Evolutionary conservation across 176 grass and related monocot species (phyloP).

Genomic region (Avena eriantha): DNA sequence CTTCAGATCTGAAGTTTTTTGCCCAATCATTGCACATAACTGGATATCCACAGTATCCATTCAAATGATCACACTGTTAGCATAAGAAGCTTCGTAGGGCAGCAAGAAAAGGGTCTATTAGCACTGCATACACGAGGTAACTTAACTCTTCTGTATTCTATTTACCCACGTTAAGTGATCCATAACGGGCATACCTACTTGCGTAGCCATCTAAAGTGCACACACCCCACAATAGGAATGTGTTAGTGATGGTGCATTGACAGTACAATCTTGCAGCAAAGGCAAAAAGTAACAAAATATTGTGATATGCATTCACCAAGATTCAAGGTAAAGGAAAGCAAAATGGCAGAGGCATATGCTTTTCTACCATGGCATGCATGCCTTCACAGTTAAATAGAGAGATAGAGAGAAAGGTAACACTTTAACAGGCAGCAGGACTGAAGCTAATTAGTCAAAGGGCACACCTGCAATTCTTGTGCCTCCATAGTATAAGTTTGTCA

Average conservation of each 20-base stretch:
- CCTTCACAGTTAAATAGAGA: not conserved
- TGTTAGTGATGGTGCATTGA: constrained; percentile 20
- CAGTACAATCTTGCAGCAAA: not conserved
- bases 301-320: constrained; percentile 15
- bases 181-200: constrained; percentile 9
- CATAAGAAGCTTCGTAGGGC: not conserved
- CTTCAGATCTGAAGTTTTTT: not conserved
- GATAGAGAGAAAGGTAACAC: not conserved
- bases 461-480: constrained; percentile 87
- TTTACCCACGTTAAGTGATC: not conserved
- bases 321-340: constrained; percentile 31
- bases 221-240: constrained; percentile 6
- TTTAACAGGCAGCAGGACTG: not conserved
- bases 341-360: constrained; percentile 1
- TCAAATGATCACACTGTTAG: not conserved
- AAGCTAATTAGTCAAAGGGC: constrained; percentile 16
- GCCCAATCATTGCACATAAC: not conserved
- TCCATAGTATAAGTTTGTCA: constrained; percentile 96
- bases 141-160: not conserved
- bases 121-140: not conserved
- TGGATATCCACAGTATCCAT: constrained; percentile 17
- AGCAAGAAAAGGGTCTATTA: not conserved
- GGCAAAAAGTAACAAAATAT: not conserved
- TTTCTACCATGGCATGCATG: not conserved
- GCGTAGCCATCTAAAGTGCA: constrained; percentile 13